Conservation (phyloP, 441 rosid genomes). For the Populus trichocarpa region DNA sequence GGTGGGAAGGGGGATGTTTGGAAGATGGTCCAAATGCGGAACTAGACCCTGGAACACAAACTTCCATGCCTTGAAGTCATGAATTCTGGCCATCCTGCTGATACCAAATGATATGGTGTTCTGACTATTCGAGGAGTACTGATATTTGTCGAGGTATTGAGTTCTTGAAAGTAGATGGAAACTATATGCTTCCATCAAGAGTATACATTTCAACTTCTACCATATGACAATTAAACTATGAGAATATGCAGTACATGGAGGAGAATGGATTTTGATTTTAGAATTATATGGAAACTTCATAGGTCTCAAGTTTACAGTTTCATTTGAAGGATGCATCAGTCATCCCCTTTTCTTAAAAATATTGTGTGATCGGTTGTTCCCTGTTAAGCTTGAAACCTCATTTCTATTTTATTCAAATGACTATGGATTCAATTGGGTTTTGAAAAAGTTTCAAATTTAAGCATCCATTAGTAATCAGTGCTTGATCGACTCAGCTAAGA, state of each 20-base stretch:
- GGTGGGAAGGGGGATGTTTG: no score
- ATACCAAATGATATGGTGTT: not conserved
- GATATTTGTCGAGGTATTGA: not conserved
- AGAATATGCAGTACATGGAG: not conserved
- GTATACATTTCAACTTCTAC: not conserved
- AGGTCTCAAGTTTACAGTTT: not conserved
- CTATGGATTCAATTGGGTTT: not conserved
- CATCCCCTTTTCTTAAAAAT: not conserved
- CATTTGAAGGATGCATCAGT: not conserved
- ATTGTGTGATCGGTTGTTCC: not conserved
- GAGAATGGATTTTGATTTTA: not conserved
- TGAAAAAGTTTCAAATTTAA: not conserved
- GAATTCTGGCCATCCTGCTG: not conserved
- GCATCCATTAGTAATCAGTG: not conserved
- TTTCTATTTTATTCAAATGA: not conserved
- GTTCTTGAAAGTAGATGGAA: not conserved
- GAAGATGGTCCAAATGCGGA: not conserved
- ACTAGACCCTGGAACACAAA: not conserved
- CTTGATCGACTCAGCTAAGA: not conserved
- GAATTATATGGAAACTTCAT: not conserved
- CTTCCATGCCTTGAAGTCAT: not conserved
- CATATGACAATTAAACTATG: not conserved
- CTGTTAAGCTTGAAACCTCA: not conserved
- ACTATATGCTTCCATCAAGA: not conserved
- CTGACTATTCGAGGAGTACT: not conserved